Base-by-base conservation (phyloP, 495 filamentous ascomycete genomes). In the Tuber magnatum region DNA sequence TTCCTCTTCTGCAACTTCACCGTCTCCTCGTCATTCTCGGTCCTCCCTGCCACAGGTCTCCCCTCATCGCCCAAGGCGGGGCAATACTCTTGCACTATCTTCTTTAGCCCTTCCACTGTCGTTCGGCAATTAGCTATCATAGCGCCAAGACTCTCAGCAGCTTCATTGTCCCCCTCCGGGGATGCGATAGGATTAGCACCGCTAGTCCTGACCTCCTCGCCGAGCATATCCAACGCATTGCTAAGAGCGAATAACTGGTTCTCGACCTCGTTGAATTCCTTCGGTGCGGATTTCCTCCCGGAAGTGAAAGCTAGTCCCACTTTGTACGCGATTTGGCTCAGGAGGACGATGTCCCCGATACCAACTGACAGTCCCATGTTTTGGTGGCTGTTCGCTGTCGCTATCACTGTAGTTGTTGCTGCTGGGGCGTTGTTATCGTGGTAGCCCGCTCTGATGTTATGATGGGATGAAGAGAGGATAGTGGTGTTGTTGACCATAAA, bases 261-360 rank as follows among this genome's bases (percentile, higher is more conserved):
- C 76, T 86, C 84, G 46, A 86, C 81, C 61, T 85, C 84, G 12
- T 70, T 71, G 71, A 86, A 86, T 68, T 85, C 84, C 18, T 74
- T 22, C 5, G 84, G 84, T 61, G 84, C 83, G 68, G 74, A 74
- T 56, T 79, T 81, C 35, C 84, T 76, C n/a, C 85, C 83, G 20
- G 84, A 77, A 42, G 83, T 84, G 74, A 86, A 86, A 32, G 85
- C 83, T 68, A 84, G 51, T 46, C 83, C 84, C 46, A 85, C 82
- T 74, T 82, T 83, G 83, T 83, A 85, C 20, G 85, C 84, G 40
- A 81, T 70, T 73, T 85, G 83, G 1, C 83, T 84, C 6, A 86
- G 81, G 79, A 85, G 81, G 51, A 86, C 76, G 46, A 85, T 84
- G 73, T 86, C 85, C 40, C 84, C 85, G 39, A 84, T 83, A 4